Evolutionary conservation across 345 rosid species (phyloP), one percentile per base, ranked within the genome.

Genomic region (Turnera subulata): DNA sequence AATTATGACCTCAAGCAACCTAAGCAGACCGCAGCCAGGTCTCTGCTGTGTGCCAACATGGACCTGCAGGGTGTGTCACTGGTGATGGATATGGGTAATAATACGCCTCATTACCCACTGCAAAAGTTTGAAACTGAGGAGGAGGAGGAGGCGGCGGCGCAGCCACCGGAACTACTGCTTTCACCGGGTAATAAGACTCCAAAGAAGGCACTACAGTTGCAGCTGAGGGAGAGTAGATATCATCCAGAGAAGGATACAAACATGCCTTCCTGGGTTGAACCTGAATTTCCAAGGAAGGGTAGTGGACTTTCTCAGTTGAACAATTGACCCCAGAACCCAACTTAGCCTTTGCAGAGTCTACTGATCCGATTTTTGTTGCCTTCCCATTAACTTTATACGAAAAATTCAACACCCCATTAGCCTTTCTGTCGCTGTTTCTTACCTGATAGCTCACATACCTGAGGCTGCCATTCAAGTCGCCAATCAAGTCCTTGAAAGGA

Each of bases 371-470:
- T 46, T 64, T 39, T 17, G 45, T 17, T 5, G 19, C 14, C 20
- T n/a, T 68, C 47, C 71, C 75, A 1, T 25, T 63, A 12, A 75
- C 3, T 52, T 43, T 58, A 18, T 65, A 81, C 12, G 60, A 78
- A 33, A 81, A 73, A 38, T 66, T 68, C 49, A 81, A 58, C 15
- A 70, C 68, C 40, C 86, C 86, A 11, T 61, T 81, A n/a, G 62
- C 46, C 70, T 56, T 69, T 6, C 74, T 76, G 1, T 81, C 77
- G 21, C 77, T 14, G 33, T 21, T 51, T 15, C 62, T 68, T 12
- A 81, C 73, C 61, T 73, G 66, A 45, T 75, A 78, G 29, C 67
- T 53, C 0, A 71, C 55, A 50, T 57, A 33, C 67, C 79, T 64
- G 49, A 61, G 58, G 20, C 56, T 67, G 18, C 76, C 77, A 19